A percentile compares a stretch with the other conserved stretches of the same genome.
Evolutionary conservation across 2,329 filamentous ascomycete genomes (phyloP).

Genomic region (Trichoderma koningii): DNA sequence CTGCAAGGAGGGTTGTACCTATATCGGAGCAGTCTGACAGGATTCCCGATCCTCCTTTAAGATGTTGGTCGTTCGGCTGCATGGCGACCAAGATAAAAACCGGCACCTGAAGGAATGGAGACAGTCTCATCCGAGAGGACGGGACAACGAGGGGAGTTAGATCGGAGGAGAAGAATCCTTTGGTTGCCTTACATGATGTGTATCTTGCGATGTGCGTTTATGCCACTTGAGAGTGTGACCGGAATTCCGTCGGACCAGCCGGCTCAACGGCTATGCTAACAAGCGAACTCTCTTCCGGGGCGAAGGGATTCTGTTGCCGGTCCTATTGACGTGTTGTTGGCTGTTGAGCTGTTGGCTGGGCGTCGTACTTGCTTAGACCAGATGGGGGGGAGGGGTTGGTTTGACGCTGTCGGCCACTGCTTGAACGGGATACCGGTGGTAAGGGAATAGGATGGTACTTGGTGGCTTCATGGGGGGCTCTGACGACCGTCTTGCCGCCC

Average conservation of each 20-base stretch:
- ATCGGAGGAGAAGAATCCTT: background rate
- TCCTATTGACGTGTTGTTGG: background rate
- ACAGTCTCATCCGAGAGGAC: background rate
- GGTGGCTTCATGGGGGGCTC: no score
- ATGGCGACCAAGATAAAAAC: background rate
- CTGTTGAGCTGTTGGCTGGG: slow-evolving; percentile 9
- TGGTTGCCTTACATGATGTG: background rate
- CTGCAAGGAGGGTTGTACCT: background rate
- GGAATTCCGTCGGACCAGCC: background rate
- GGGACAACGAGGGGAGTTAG: background rate
- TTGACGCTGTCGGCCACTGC: background rate
- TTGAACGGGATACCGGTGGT: background rate
- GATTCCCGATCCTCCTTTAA: background rate
- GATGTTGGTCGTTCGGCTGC: background rate
- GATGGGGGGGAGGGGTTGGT: background rate
- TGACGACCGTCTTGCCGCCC: no score
- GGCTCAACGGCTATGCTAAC: slow-evolving; percentile 1
- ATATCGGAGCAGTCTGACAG: background rate
- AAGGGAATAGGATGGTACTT: background rate
- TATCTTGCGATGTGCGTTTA: background rate
- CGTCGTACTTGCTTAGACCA: background rate
- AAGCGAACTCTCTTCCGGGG: background rate
- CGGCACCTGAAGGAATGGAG: background rate
- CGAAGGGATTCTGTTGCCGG: background rate
- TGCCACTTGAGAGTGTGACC: background rate